Evolutionary conservation across 202 grass and related monocot genomes (phyloP), one percentile per base, ranked within the genome.

Genomic region (Schoenoplectus tabernaemontani): DNA sequence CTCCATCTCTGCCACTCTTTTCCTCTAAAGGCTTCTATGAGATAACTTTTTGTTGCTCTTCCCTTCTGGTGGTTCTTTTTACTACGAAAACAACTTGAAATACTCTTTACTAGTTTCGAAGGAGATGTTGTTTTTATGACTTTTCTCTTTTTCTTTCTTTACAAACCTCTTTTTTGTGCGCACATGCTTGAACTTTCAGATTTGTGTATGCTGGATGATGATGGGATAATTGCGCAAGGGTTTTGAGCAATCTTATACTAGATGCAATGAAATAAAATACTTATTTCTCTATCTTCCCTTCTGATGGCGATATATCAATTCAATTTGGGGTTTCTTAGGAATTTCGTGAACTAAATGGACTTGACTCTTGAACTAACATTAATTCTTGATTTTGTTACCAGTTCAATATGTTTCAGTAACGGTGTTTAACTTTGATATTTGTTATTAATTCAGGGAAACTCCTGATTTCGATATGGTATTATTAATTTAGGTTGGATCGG

Each of bases 11-110:
- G n/a, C n/a, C n/a, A n/a, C n/a, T n/a, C n/a, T n/a, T n/a, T n/a
- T n/a, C n/a, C n/a, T n/a, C n/a, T n/a, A 74, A 74, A 46, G 70
- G 70, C 26, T 74, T 74, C 26, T 74, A 34, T 74, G 70, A 74
- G 70, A 73, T 33, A 19, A 73, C 33, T 19, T 9, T 50, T 72
- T 47, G 48, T 56, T 56, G 4, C 32, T 64, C 5, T 48, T 72
- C 68, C 68, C 23, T 32, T 72, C 68, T 72, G 68, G 50, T 72
- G 68, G 68, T 23, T 32, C 24, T 0, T n/a, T 46, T 72, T 17
- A 17, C 22, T 28, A 30, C 36, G 17, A 39, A 41, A 20, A 41
- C 1, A 39, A 20, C 22, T 10, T 19, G 1, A 65, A 19, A 13
- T 36, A 9, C 62, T 26, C 9, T 1, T 39, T 39, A 5, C 6